Percentiles rank a stretch among this genome's conserved stretches.
Evolutionary conservation across 1,284 basidiomycete species (phyloP).

Genomic region (Pterulicium gracile): DNA sequence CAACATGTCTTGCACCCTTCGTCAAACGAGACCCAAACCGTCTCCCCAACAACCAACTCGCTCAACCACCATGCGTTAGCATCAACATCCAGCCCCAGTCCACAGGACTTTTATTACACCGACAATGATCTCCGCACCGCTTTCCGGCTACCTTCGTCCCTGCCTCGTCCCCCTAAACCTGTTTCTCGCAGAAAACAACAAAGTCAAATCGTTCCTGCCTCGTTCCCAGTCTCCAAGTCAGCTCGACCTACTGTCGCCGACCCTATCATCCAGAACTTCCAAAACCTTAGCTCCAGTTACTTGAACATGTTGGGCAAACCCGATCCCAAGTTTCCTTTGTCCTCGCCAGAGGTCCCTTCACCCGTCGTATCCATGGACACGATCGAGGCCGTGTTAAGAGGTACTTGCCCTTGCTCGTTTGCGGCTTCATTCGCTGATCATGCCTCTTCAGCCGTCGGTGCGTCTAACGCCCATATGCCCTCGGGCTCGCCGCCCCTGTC

Average conservation of each 20-base stretch:
- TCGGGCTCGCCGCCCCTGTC: slow-evolving; percentile 51
- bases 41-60: not conserved
- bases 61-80: not conserved
- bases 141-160: not conserved
- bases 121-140: not conserved
- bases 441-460: not conserved
- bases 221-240: not conserved
- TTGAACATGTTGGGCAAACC: slow-evolving; percentile 35
- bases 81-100: not conserved
- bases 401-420: slow-evolving; percentile 18
- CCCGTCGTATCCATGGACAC: slow-evolving; percentile 22
- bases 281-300: slow-evolving; percentile 31
- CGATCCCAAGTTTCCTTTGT: slow-evolving; percentile 14
- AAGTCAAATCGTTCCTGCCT: no score
- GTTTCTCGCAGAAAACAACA: no score
- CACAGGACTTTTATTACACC: not conserved
- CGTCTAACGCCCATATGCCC: slow-evolving; percentile 33
- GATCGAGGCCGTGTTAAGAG: slow-evolving; percentile 31
- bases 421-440: slow-evolving; percentile 31
- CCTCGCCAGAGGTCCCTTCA: slow-evolving; percentile 9
- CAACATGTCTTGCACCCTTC: not conserved
- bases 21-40: not conserved
- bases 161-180: not conserved
- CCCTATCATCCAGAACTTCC: slow-evolving; percentile 22
- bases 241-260: not conserved